Evolutionary conservation across 768 basidiomycete species (phyloP).

Genomic region (Amanita pseudoporphyria): DNA sequence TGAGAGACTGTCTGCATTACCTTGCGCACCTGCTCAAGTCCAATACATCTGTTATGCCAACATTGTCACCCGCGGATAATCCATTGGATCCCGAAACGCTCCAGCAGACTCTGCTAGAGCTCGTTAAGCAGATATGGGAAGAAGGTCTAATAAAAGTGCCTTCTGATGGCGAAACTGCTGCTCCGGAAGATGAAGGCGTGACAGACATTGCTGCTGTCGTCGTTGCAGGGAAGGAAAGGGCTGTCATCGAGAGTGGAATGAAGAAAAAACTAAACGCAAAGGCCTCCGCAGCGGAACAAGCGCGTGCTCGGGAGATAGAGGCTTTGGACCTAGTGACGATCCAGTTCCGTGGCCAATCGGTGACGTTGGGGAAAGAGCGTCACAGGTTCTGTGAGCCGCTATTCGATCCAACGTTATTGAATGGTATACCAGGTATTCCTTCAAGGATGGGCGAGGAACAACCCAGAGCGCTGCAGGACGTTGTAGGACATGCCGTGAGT

Average conservation of each 20-base stretch:
- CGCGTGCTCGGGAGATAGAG: conserved; percentile 73
- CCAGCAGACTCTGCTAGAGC: conserved; percentile 44
- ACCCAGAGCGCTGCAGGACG: conserved; percentile 51
- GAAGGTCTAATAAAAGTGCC: conserved; percentile 66
- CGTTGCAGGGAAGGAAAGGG: conserved; percentile 85
- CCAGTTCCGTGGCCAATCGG: conserved; percentile 56
- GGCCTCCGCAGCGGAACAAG: conserved; percentile 70
- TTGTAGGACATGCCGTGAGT: conserved; percentile 52
- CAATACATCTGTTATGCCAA: conserved; percentile 54
- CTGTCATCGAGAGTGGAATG: conserved; percentile 78
- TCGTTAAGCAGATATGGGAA: conserved; percentile 54
- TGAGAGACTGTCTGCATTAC: conserved; percentile 63
- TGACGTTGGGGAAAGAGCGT: conserved; percentile 79
- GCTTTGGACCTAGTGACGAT: conserved; percentile 75
- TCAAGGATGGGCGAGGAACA: conserved; percentile 15
- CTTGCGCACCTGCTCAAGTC: conserved; percentile 63
- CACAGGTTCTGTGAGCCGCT: conserved; percentile 90
- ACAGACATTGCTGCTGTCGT: conserved; percentile 87
- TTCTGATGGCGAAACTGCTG: conserved; percentile 60
- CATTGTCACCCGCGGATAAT: conserved; percentile 44
- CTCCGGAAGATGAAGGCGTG: conserved; percentile 71
- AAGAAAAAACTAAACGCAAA: conserved; percentile 68
- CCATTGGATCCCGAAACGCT: conserved; percentile 37
- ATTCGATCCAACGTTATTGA: conserved; percentile 61
- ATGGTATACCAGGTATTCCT: conserved; percentile 21